Evolutionary conservation across 192 early-diverging fungal genomes (phyloP).

Genomic region (Coemansia umbellata): DNA sequence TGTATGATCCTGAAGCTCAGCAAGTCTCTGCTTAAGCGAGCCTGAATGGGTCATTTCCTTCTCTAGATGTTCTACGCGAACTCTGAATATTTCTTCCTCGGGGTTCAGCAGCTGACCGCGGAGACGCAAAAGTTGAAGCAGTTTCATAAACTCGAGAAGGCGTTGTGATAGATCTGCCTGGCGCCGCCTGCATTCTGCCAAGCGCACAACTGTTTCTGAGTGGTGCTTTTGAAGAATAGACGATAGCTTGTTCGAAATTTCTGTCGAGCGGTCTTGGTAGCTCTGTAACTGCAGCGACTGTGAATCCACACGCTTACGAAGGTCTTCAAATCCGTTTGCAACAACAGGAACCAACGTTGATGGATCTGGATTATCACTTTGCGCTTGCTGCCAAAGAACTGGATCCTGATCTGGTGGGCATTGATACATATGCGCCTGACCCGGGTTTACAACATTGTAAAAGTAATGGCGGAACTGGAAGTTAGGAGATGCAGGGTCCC

Average conservation of each 20-base stretch:
- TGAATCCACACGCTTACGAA: constrained; percentile 78
- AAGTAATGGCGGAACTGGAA: constrained; percentile 94
- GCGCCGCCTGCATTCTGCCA: constrained; percentile 76
- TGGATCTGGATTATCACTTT: constrained; percentile 82
- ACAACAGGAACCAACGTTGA: constrained; percentile 87
- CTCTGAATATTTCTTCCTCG: constrained; percentile 80
- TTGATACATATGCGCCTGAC: constrained; percentile 74
- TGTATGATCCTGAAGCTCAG: constrained; percentile 77
- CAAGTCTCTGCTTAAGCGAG: constrained; percentile 75
- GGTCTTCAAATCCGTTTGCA: constrained; percentile 85
- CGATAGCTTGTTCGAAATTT: constrained; percentile 58
- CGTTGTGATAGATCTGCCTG: constrained; percentile 74
- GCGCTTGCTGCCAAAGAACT: constrained; percentile 77
- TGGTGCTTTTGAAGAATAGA: constrained; percentile 62
- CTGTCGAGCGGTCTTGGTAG: constrained; percentile 70
- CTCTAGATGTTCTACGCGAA: constrained; percentile 69
- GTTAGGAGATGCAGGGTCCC: constrained; percentile 71
- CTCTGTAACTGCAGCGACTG: constrained; percentile 67
- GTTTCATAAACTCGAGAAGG: constrained; percentile 81
- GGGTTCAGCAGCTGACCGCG: constrained; percentile 73
- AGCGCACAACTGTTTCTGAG: constrained; percentile 64
- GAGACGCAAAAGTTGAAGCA: constrained; percentile 78
- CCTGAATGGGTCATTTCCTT: constrained; percentile 72
- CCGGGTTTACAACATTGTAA: constrained; percentile 89
- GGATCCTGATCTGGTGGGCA: constrained; percentile 67